phyloP scores from a whole-genome alignment of 2,329 filamentous ascomycete genomes.

The Cytospora schulzeri region DNA sequence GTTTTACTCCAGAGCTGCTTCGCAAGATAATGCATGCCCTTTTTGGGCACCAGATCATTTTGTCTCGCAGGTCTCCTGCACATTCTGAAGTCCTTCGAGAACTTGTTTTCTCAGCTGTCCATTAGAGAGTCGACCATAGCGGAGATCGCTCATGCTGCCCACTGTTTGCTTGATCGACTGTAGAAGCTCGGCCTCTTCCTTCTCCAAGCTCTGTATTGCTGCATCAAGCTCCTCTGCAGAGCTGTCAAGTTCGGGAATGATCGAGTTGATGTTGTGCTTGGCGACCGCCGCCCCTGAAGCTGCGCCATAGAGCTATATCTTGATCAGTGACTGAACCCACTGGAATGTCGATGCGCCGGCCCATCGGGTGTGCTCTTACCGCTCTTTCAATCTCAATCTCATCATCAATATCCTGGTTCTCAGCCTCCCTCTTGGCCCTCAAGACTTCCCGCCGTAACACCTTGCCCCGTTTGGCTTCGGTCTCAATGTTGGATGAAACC shows the following conservation, averaged over 20 bases:
- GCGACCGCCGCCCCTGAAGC: conserved; percentile 52
- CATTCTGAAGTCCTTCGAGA: conserved; percentile 63
- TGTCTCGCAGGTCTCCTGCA: conserved; percentile 64
- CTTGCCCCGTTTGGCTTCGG: conserved; percentile 64
- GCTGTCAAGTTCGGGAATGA: conserved; percentile 69
- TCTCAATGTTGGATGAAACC: conserved; percentile 65
- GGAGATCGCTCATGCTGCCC: conserved; percentile 76
- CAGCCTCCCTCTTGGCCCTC: conserved; percentile 53
- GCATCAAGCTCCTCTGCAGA: conserved; percentile 67
- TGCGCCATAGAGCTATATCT: conserved; percentile 51
- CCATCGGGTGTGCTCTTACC: conserved; percentile 42
- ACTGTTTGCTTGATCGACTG: conserved; percentile 66
- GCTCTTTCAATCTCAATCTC: conserved; percentile 65
- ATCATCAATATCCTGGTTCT: conserved; percentile 60
- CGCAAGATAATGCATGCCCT: conserved; percentile 11
- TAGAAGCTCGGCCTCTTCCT: conserved; percentile 63
- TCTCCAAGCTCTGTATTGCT: conserved; percentile 67
- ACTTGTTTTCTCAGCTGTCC: conserved; percentile 65
- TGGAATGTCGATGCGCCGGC: conserved; percentile 19
- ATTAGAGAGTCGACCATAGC: conserved; percentile 75
- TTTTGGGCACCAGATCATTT: conserved; percentile 32
- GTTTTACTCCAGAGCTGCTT: conserved; percentile 8
- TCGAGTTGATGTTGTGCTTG: conserved; percentile 63
- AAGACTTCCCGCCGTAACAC: conserved; percentile 60
- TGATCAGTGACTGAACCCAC: neutral